Conservation (phyloP, 1,284 basidiomycete genomes). For the Heterobasidion annosum region DNA sequence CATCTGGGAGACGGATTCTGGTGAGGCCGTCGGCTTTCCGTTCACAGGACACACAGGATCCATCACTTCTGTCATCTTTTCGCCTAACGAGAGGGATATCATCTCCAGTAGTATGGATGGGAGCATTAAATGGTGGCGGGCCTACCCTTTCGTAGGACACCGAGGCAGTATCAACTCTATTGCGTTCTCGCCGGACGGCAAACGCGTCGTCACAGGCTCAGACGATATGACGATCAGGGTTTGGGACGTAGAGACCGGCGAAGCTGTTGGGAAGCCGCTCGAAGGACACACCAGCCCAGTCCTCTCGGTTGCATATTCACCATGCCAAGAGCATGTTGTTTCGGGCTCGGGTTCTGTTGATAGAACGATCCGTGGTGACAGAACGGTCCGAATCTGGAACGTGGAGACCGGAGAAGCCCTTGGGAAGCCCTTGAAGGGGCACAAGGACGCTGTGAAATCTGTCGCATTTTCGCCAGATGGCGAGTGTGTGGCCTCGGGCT, state of each 20-base stretch:
- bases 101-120: too few species aligned
- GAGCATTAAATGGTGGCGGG: too few species aligned
- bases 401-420: background rate
- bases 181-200: constrained; percentile 11
- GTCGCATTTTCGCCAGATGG: background rate
- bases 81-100: too few species aligned
- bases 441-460: background rate
- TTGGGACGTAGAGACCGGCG: constrained; percentile 7
- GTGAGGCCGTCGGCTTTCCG: background rate
- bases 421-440: background rate
- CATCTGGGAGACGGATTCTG: constrained; percentile 4
- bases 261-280: background rate
- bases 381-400: constrained; percentile 1
- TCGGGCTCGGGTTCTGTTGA: background rate
- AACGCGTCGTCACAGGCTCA: constrained; percentile 10
- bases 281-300: background rate
- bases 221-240: constrained; percentile 11
- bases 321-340: background rate
- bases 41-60: background rate
- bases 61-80: background rate
- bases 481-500: background rate
- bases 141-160: too few species aligned
- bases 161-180: constrained; percentile 9
- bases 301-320: background rate
- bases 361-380: background rate